Evolutionary conservation across 192 early-diverging fungal genomes (phyloP), one percentile per base, ranked within the genome.

Genomic region (Linnemannia zychae): DNA sequence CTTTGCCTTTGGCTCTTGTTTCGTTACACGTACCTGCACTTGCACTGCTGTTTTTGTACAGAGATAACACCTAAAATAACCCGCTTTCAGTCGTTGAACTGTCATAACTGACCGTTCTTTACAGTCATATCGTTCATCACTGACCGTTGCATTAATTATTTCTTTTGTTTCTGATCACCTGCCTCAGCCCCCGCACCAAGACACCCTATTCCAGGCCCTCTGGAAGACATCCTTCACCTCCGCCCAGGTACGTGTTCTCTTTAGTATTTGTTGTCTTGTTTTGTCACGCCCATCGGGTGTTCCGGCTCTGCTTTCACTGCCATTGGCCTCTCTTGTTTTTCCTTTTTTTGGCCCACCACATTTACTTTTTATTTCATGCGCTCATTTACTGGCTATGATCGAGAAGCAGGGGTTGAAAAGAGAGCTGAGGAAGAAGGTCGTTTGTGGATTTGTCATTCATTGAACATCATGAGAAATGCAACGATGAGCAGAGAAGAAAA

Each of bases 261-360:
- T n/a, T n/a, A n/a, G 31, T 28, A 31, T 57, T n/a, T 57, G 11
- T 57, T 28, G 4, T 50, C 22, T 53, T 53, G 20, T 53, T 9
- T 33, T 63, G 11, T 63, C 11, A 33, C 31, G 57, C 57, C 13
- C n/a, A n/a, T 63, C 57, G 57, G 24, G 53, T 44, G n/a, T 15
- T 31, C 57, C 28, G 28, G 57, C 57, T 12, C 57, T 63, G 57
- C 57, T 33, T 31, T 31, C 28, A 12, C 15, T 63, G 57, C 31
- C 28, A 63, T 63, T 63, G 57, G 57, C 57, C 28, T 31, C 31
- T 22, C 57, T 63, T 63, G n/a, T 63, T 63, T 63, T 63, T 33
- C 57, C 28, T 63, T 24, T 16, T 31, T 31, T 4, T 60, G 22
- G n/a, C 7, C 18, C 12, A 12, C n/a, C n/a, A 1, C n/a, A 9